A percentile compares a stretch with the other conserved stretches of the same genome.
These are phyloP conservation scores for Sordariomycetes sp. DNA, from an alignment of 2,329 filamentous ascomycete genomes.

Conservation along the genomic window DNA sequence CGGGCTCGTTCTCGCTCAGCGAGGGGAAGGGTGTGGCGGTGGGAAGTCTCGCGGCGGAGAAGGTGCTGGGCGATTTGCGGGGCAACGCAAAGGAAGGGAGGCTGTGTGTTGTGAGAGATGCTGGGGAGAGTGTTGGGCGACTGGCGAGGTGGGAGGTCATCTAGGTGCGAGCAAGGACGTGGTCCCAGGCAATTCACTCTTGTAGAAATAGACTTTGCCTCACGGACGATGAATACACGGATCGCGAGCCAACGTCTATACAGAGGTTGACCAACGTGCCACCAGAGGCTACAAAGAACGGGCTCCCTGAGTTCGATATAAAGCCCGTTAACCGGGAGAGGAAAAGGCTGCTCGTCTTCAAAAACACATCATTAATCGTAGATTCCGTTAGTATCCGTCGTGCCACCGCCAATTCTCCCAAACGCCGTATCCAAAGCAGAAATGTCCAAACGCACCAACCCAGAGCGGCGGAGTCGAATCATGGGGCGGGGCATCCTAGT, in stretches of 20 bases:
- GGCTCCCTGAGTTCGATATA: not conserved
- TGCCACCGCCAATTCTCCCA: not conserved
- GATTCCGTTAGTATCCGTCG: not conserved
- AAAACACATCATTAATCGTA: not conserved
- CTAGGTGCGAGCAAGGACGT: conserved; percentile 15
- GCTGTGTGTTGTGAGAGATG: conserved; percentile 71
- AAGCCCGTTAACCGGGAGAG: not conserved
- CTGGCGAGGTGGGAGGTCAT: conserved; percentile 68
- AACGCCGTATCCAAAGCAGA: not conserved
- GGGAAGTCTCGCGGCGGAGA: conserved; percentile 55
- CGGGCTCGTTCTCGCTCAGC: conserved; percentile 70
- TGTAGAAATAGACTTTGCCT: not conserved
- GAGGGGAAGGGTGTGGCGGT: conserved; percentile 68
- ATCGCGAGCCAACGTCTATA: not conserved
- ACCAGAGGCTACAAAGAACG: not conserved
- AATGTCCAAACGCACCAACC: not conserved
- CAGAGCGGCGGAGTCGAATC: not conserved
- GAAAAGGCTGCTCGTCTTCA: too few species aligned
- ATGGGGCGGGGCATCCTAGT: conserved; percentile 32
- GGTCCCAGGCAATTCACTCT: not conserved
- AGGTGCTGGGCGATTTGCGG: conserved; percentile 30
- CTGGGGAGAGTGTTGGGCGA: conserved; percentile 69
- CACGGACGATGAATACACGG: not conserved
- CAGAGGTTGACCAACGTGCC: not conserved
- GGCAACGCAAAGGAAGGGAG: conserved; percentile 27